phyloP scores from a whole-genome alignment of 768 basidiomycete genomes.

The Rhodocollybia butyracea region DNA sequence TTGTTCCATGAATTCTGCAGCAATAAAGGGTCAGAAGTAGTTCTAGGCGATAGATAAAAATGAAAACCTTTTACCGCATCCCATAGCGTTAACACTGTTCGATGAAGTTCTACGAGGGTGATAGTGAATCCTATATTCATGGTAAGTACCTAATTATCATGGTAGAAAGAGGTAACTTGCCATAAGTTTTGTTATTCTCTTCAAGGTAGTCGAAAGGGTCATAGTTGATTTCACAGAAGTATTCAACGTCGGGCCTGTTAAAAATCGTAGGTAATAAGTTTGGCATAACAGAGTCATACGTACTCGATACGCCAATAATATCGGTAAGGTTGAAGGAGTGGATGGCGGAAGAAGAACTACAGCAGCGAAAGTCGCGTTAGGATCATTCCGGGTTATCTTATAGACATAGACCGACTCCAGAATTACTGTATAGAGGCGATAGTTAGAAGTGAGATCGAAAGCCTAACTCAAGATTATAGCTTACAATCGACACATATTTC shows the following conservation, averaged over 20 bases:
- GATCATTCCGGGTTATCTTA: not conserved
- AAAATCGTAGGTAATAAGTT: not conserved
- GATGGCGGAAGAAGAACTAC: constrained; percentile 56
- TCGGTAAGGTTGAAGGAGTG: constrained; percentile 46
- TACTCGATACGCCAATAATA: constrained; percentile 65
- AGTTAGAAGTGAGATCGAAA: no score
- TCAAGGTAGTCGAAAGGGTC: constrained; percentile 85
- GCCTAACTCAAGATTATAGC: no score
- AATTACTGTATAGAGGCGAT: no score
- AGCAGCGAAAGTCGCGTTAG: not conserved
- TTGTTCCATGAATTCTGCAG: constrained; percentile 46
- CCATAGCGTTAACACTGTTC: constrained; percentile 65
- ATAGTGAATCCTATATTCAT: constrained; percentile 50
- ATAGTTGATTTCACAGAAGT: constrained; percentile 51
- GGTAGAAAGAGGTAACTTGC: constrained; percentile 21
- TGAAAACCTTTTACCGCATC: constrained; percentile 39
- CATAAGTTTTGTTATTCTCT: constrained; percentile 50
- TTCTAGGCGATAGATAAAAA: not conserved
- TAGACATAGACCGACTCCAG: constrained; percentile 42
- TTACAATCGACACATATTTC: constrained; percentile 84
- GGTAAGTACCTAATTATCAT: not conserved
- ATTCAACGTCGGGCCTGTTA: constrained; percentile 53
- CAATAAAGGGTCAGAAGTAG: constrained; percentile 11
- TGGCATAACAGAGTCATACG: constrained; percentile 11
- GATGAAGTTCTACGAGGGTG: constrained; percentile 53